A percentile compares a stretch with the other conserved stretches of the same genome.
These are phyloP conservation scores for Fusarium austroafricanum DNA, from an alignment of 2,329 filamentous ascomycete genomes.

Conservation along the genomic window DNA sequence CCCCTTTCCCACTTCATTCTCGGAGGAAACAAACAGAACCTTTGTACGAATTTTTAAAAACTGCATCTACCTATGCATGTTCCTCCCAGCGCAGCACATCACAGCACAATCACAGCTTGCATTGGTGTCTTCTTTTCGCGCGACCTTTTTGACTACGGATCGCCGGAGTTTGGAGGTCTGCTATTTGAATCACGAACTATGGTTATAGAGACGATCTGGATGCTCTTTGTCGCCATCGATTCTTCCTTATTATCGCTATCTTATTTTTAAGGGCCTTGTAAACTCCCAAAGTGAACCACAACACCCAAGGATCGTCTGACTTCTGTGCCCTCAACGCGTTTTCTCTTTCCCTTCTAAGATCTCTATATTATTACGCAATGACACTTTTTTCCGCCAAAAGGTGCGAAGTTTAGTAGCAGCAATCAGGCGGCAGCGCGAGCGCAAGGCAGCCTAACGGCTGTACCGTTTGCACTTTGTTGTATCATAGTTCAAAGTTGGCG, in stretches of 20 bases:
- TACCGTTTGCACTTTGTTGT: slow-evolving; percentile 35
- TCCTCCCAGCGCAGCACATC: not conserved
- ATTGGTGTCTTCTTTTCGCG: slow-evolving; percentile 5
- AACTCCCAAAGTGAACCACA: not conserved
- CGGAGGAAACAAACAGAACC: slow-evolving; percentile 22
- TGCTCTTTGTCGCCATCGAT: slow-evolving; percentile 26
- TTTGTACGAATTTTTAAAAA: slow-evolving; percentile 30
- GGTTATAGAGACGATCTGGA: slow-evolving; percentile 44
- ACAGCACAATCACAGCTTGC: slow-evolving; percentile 1
- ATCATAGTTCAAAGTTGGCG: slow-evolving; percentile 25
- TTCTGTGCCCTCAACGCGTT: not conserved
- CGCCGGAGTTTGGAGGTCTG: slow-evolving; percentile 39
- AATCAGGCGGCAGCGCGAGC: slow-evolving; percentile 3
- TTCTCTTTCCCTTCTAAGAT: slow-evolving; percentile 2
- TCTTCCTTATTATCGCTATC: slow-evolving; percentile 9
- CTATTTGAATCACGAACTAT: slow-evolving; percentile 41
- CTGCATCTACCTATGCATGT: slow-evolving; percentile 8
- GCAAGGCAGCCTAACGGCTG: slow-evolving; percentile 1
- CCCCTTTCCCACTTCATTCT: slow-evolving; percentile 18
- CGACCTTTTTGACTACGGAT: slow-evolving; percentile 35
- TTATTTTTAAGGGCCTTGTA: slow-evolving; percentile 10
- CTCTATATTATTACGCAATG: slow-evolving; percentile 33
- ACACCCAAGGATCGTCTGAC: slow-evolving; percentile 7
- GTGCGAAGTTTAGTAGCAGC: slow-evolving; percentile 4
- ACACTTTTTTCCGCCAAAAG: not conserved